These are phyloP conservation scores for Oehlia diaphana DNA, from an alignment of 192 early-diverging fungal species.

Conservation along the genomic window DNA sequence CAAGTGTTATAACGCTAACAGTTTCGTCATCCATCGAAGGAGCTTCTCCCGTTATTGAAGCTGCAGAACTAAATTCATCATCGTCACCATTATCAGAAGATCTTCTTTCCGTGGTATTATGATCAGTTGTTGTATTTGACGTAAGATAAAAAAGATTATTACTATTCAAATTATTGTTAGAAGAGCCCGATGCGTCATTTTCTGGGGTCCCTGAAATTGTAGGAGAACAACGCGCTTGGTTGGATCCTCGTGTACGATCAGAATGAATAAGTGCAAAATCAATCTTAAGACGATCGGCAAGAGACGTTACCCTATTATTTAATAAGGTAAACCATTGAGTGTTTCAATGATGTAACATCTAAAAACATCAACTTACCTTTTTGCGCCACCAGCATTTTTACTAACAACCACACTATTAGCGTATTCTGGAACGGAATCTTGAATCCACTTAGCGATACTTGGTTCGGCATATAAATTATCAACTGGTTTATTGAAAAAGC, in stretches of 20 bases:
- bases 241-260: conserved; percentile 62
- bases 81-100: conserved; percentile 43
- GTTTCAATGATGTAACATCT: not conserved
- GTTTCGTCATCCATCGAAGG: conserved; percentile 39
- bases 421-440: conserved; percentile 68
- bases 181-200: conserved; percentile 18
- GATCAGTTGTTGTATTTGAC: not conserved
- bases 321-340: not conserved
- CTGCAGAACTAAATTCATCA: conserved; percentile 38
- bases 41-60: conserved; percentile 50
- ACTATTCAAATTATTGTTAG: not conserved
- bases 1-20: conserved; percentile 73
- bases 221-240: not conserved
- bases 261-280: conserved; percentile 97
- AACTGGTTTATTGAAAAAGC: conserved; percentile 93
- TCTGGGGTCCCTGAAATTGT: conserved; percentile 36
- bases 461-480: conserved; percentile 96
- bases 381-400: conserved; percentile 95
- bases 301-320: conserved; percentile 76
- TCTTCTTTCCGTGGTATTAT: not conserved
- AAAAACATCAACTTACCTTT: conserved; percentile 61
- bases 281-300: conserved; percentile 91
- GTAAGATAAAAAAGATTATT: not conserved
- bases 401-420: conserved; percentile 81
- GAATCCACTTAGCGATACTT: conserved; percentile 84